Base-by-base conservation (phyloP, 2,329 filamentous ascomycete species). In the Trichoderma gracile region DNA sequence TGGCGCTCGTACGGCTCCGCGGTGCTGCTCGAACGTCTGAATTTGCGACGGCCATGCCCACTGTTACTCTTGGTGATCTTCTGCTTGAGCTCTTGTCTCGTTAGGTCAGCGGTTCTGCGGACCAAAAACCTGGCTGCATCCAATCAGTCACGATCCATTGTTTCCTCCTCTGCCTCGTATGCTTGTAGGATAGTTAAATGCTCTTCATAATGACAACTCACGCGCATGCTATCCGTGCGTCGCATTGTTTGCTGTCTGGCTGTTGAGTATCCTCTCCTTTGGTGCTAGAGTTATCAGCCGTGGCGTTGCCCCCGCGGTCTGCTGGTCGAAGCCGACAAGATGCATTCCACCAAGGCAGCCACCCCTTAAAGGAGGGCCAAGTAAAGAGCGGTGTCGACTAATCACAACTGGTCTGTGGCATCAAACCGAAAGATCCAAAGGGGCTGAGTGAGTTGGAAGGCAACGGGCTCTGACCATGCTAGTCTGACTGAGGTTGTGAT, bases 41-140 rank as follows among this genome's bases (percentile, higher is more conserved):
- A 42, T 43, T 53, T 38, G 58, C 58, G 58, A 62, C 58, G 58
- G 58, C 47, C 23, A 62, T 38, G 58, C 23, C 38, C 3, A 53
- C 3, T 19, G 23, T 40, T 25, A 4, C 40, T 7, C 56, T 21
- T 5, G 17, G 23, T 15, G 47, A 9, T 30, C 14, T 54, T 14
- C 19, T 5, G 33, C 25, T 21, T 4, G 6, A 8, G 7, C n/a
- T 40, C 56, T 49, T 21, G 15, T 10, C 14, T 19, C 3, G 43
- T 47, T 25, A 10, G 27, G 14, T n/a, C 33, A 21, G 38, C n/a
- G 12, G 5, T 2, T 50, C 21, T 7, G 15, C 10, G n/a, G 43
- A 49, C 14, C 27, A 23, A 5, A n/a, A n/a, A 7, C 6, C 7
- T 27, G 10, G 7, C 23, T 50, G 10, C 33, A 8, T 25, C 6